Base-by-base conservation (phyloP, 257 asterid species). In the Solanum paucissectum region DNA sequence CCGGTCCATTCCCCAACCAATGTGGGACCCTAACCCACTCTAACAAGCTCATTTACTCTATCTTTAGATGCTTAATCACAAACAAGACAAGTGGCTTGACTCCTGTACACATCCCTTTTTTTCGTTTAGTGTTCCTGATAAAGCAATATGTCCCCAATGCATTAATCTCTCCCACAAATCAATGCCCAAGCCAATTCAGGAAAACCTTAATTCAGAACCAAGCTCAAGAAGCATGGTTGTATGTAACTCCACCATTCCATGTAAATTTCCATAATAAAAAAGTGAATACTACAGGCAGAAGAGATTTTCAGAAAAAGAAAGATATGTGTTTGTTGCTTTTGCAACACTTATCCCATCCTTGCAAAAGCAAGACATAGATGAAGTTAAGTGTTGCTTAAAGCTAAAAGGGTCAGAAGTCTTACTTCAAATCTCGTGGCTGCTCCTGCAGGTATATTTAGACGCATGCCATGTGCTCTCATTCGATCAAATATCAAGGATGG, bases 351-450 rank as follows among this genome's bases (percentile, higher is more conserved):
- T 81, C 68, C 18, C 25, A 29, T 81, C 38, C 85, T 81, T 16
- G 85, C 42, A 46, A 46, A 79, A 81, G 40, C 68, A 81, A 81
- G 85, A 29, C 42, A 44, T 4, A 18, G 16, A 81, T 81, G 68
- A 81, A 81, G 64, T 4, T 25, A 79, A 73, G 74, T 69, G 66
- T 46, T 86, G 49, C 69, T 82, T 82, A 82, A 46, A 79, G 49
- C 3, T 49, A 58, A 34, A 46, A 68, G 89, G 85, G 83, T 83
- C 83, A 91, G 83, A 91, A 72, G 81, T 58, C 85, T 88, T 82
- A 96, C 99, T 98, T 97, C 99, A 88, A 97, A 97, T 89, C 98
- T 94, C 20, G 93, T 95, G 76, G 98, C 98, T 87, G 98, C 95
- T 90, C 99, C 98, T n/a, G 98, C 95, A 29, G 98, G 98, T 87